phyloP scores from a whole-genome alignment of 176 grass and related monocot species.

The Zoysia japonica region DNA sequence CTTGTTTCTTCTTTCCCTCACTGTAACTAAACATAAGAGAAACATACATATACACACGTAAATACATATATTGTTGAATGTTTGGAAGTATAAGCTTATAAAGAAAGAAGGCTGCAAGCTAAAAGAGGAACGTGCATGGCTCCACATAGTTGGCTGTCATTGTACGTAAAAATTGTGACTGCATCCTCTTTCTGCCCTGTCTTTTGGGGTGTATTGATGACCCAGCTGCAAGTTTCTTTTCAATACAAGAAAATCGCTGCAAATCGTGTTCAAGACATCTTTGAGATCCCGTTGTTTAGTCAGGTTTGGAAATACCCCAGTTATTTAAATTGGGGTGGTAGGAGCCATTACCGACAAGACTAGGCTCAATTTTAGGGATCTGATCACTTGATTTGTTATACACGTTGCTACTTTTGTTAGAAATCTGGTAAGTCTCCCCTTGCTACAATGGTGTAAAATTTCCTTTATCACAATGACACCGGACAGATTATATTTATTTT shows the following conservation, averaged over 20 bases:
- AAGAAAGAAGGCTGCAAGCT: neutral
- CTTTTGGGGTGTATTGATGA: conserved; percentile 45
- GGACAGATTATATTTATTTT: no score
- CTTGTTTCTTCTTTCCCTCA: conserved; percentile 50
- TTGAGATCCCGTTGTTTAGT: no score
- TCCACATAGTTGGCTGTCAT: conserved; percentile 42
- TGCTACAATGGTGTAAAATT: no score
- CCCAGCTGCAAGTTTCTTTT: neutral
- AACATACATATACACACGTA: conserved; percentile 39
- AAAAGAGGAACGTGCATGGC: conserved; percentile 30
- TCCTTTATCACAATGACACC: no score
- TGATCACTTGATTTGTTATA: no score
- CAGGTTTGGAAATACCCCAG: no score
- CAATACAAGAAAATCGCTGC: neutral
- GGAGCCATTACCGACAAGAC: no score
- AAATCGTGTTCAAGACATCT: neutral
- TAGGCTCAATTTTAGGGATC: no score
- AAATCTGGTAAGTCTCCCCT: no score
- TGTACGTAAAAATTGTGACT: conserved; percentile 34
- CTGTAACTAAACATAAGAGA: conserved; percentile 71
- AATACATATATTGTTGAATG: conserved; percentile 2
- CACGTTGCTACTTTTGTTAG: no score
- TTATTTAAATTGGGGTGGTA: no score
- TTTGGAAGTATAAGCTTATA: neutral
- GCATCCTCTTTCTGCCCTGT: conserved; percentile 39